phyloP scores from a whole-genome alignment of 75 land plant species.

The Ceratopteris richardii region DNA sequence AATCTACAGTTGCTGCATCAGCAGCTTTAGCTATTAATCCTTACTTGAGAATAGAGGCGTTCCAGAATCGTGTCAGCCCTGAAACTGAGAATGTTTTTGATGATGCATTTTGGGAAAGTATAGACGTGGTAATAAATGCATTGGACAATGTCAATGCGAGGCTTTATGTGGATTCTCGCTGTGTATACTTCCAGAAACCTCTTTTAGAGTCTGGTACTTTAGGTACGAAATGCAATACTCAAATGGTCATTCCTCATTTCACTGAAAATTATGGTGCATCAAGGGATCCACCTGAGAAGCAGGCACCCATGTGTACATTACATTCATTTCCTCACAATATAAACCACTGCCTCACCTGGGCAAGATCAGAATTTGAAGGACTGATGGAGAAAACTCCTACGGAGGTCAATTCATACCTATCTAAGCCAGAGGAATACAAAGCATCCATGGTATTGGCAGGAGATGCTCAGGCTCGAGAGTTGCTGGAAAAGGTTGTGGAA shows the following conservation, averaged over 20 bases:
- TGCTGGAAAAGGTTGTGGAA: constrained; percentile 69
- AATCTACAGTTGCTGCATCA: constrained; percentile 83
- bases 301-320: constrained; percentile 97
- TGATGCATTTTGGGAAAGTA: constrained; percentile 79
- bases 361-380: constrained; percentile 92
- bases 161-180: constrained; percentile 77
- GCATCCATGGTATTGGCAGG: constrained; percentile 65
- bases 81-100: constrained; percentile 86
- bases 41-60: constrained; percentile 49
- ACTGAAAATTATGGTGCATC: constrained; percentile 98
- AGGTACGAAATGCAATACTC: constrained; percentile 89
- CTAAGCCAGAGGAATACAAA: constrained; percentile 58
- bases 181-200: constrained; percentile 92
- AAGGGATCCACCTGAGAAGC: constrained; percentile 93
- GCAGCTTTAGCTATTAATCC: constrained; percentile 72
- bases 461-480: constrained; percentile 85
- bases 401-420: constrained; percentile 66
- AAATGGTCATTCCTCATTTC: constrained; percentile 93
- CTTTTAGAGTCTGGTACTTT: constrained; percentile 85
- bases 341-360: constrained; percentile 91
- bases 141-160: constrained; percentile 86
- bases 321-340: constrained; percentile 95
- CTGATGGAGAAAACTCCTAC: constrained; percentile 80
- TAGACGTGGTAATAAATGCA: constrained; percentile 77
- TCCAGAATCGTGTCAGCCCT: constrained; percentile 77